These are phyloP conservation scores for Phytophthora sojae DNA, from an alignment of 352 stramenopile genomes.

Conservation along the genomic window DNA sequence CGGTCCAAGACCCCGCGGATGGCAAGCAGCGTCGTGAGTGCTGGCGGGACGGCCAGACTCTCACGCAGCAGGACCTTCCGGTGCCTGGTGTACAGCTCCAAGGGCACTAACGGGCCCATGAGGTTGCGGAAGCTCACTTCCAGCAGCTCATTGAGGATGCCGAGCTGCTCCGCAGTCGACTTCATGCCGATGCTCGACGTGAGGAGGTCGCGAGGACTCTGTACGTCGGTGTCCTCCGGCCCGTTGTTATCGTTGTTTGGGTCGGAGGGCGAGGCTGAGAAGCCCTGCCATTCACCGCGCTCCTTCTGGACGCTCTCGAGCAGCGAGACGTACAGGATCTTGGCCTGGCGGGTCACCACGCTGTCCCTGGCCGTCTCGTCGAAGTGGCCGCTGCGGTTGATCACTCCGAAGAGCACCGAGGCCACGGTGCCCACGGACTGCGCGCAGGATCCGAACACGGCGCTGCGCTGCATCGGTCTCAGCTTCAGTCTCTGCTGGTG, in stretches of 20 bases:
- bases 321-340: conserved; percentile 74
- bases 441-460: conserved; percentile 62
- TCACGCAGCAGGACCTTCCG: conserved; percentile 43
- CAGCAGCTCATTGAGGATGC: conserved; percentile 64
- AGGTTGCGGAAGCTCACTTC: conserved; percentile 77
- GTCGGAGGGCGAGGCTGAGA: conserved; percentile 27
- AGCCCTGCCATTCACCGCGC: conserved; percentile 74
- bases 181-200: conserved; percentile 17
- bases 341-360: conserved; percentile 54
- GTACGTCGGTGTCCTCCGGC: conserved; percentile 17
- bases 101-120: conserved; percentile 55
- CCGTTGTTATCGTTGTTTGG: conserved; percentile 25
- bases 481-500: conserved; percentile 9
- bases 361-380: conserved; percentile 38
- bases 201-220: conserved; percentile 33
- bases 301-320: conserved; percentile 74
- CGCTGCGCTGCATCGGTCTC: conserved; percentile 36
- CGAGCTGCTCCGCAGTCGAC: conserved; percentile 37
- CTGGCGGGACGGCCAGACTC: conserved; percentile 48
- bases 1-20: conserved; percentile 57
- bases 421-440: conserved; percentile 61
- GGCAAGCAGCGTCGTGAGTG: conserved; percentile 50
- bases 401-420: conserved; percentile 53
- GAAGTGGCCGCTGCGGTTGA: conserved; percentile 51
- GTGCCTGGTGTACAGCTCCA: conserved; percentile 57